Conservation (phyloP, 192 early-diverging fungal genomes). For the Umbelopsis sp. region DNA sequence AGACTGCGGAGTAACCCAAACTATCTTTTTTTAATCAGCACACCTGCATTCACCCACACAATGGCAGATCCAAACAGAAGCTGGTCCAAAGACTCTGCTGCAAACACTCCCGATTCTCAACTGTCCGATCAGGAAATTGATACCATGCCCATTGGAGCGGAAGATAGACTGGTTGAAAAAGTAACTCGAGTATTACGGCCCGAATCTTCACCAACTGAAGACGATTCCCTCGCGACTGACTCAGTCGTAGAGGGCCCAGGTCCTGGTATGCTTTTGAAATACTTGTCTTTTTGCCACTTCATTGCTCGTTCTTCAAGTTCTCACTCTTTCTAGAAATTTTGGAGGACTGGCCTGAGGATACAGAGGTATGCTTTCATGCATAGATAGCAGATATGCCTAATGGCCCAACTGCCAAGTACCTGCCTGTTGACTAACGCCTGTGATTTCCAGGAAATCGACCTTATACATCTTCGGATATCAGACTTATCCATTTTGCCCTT, state of each 20-base stretch:
- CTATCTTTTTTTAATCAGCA: neutral
- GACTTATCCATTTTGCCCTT: slow-evolving; percentile 56
- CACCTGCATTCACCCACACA: neutral
- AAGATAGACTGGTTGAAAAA: slow-evolving; percentile 8
- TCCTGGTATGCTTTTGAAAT: neutral
- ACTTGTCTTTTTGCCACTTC: neutral
- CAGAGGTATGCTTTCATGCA: slow-evolving; percentile 32
- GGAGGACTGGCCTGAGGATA: slow-evolving; percentile 55
- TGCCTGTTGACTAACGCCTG: neutral
- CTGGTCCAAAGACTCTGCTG: slow-evolving; percentile 28
- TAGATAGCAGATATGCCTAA: neutral
- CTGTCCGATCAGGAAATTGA: slow-evolving; percentile 13
- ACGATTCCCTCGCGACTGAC: neutral
- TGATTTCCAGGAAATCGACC: slow-evolving; percentile 61
- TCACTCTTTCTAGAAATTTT: slow-evolving; percentile 25
- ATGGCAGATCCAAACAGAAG: slow-evolving; percentile 22
- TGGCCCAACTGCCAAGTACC: neutral
- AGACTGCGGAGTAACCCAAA: neutral
- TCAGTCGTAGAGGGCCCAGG: neutral
- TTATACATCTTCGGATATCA: slow-evolving; percentile 66
- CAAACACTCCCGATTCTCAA: slow-evolving; percentile 45
- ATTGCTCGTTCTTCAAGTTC: neutral
- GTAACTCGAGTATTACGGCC: slow-evolving; percentile 2
- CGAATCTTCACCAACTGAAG: neutral
- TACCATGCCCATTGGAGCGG: neutral